Evolutionary conservation across 2,329 filamentous ascomycete genomes (phyloP), one percentile per base, ranked within the genome.

Genomic region (Penicillium sp.): DNA sequence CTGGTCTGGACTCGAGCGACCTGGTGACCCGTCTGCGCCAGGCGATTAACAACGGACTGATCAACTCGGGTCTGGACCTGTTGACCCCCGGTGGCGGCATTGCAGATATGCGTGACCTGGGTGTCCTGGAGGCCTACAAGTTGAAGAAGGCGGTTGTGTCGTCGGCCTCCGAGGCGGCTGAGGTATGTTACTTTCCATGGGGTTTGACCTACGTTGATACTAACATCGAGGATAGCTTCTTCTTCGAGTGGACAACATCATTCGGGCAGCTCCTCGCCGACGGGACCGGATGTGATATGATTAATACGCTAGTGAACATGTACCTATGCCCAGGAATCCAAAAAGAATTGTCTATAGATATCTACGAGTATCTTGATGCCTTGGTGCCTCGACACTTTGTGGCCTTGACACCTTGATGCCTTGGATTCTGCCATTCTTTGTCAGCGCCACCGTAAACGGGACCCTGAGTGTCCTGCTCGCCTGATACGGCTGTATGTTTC

Each of bases 111-210:
- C 81, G 91, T 44, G 89, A 98, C 62, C 69, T 95, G 39, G 93
- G 93, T 36, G 90, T 98, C 23, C 86, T 98, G 58, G 93, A 98
- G 75, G 95, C 89, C 70, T 97, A 96, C 78, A 98, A 98, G 79
- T 75, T 98, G 68, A 98, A 98, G 81, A 86, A 83, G 68, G 93
- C 93, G n/a, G 93, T 98, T 44, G 93, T 98, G 42, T 94, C 87
- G 43, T 95, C 89, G 51, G 93, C 93, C 18, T 94, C 89, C 48
- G 93, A 98, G 74, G 93, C 93, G 53, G 90, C 93, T 56, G 93
- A 98, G 80, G 89, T 94, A 77, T 75, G 83, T 51, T 68, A 27
- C 14, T 26, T 34, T 16, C 13, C 24, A 7, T 3, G 6, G 9
- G 3, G 9, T 23, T 32, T 10, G 6, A 44, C 13, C 8, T 18